Percentiles rank a stretch among this genome's conserved stretches.
These are phyloP conservation scores for Aspergillus diversus DNA, from an alignment of 495 filamentous ascomycete species.

Conservation along the genomic window DNA sequence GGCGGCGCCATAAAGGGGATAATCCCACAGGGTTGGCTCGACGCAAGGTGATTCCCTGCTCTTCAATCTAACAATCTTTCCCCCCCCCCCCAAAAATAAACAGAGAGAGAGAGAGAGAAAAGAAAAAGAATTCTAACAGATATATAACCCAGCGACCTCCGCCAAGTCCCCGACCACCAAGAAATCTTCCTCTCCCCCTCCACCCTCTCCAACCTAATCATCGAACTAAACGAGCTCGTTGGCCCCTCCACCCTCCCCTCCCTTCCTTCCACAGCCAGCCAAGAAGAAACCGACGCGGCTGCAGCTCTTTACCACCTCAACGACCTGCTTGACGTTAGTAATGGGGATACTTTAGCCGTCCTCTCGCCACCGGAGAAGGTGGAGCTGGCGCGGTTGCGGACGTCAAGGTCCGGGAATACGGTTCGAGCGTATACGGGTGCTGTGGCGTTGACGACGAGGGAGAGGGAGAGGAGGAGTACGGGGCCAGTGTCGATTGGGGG, in stretches of 20 bases:
- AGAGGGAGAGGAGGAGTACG: constrained; percentile 14
- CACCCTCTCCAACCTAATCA: constrained; percentile 78
- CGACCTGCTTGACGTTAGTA: constrained; percentile 67
- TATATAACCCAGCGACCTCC: constrained; percentile 61
- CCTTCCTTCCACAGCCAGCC: constrained; percentile 24
- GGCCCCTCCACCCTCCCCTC: constrained; percentile 23
- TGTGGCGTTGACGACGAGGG: constrained; percentile 33
- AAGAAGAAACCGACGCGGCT: constrained; percentile 63
- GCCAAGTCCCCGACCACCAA: constrained; percentile 91
- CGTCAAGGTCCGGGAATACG: not conserved
- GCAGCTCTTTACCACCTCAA: constrained; percentile 71
- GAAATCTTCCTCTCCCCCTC: constrained; percentile 85
- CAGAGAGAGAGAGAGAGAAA: not conserved
- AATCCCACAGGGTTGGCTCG: constrained; percentile 72
- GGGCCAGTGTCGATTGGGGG: constrained; percentile 25
- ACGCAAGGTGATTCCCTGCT: constrained; percentile 69
- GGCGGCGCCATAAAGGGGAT: constrained; percentile 78
- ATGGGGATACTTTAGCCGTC: constrained; percentile 60
- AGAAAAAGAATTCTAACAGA: constrained; percentile 3
- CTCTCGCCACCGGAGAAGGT: constrained; percentile 45
- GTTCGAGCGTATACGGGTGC: constrained; percentile 37
- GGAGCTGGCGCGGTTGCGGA: constrained; percentile 30
- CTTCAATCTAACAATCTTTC: not conserved
- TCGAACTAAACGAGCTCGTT: constrained; percentile 85
- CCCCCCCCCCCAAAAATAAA: constrained; percentile 8